Percentiles rank a stretch among this genome's conserved stretches.
Evolutionary conservation across 2,329 filamentous ascomycete genomes (phyloP).

Genomic region (Dothistroma septosporum): DNA sequence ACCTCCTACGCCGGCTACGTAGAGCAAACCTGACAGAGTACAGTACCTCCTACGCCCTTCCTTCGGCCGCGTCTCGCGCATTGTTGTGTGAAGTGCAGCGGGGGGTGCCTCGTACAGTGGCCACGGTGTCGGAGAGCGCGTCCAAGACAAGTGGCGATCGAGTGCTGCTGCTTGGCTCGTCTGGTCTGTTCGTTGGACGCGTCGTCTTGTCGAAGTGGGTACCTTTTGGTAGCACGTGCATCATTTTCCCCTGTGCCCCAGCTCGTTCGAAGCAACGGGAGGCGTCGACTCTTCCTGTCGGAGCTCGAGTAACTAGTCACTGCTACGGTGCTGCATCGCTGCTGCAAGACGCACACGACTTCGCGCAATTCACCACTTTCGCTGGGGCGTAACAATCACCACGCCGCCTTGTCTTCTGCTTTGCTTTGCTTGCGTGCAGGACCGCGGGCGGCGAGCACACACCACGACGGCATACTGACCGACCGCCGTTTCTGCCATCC

Average conservation of each 20-base stretch:
- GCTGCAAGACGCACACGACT: background rate
- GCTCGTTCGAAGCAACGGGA: background rate
- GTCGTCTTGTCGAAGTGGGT: background rate
- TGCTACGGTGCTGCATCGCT: background rate
- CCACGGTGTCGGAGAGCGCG: background rate
- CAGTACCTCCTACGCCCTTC: too few relatives aligned
- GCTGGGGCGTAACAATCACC: background rate
- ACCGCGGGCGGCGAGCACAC: background rate
- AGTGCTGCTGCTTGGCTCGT: background rate
- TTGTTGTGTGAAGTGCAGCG: too few relatives aligned
- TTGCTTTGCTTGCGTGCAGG: background rate
- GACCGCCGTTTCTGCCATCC: background rate
- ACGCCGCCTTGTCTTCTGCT: background rate
- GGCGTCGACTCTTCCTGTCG: background rate
- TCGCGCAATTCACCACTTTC: background rate
- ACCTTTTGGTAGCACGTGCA: background rate
- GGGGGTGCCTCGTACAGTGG: background rate
- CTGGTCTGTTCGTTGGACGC: background rate
- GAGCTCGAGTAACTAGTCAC: too few relatives aligned
- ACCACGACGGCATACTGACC: background rate
- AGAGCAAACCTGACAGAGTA: too few relatives aligned
- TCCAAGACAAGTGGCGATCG: background rate
- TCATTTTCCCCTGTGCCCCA: too few relatives aligned
- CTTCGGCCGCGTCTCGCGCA: too few relatives aligned
- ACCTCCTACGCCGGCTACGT: too few relatives aligned